phyloP scores from a whole-genome alignment of 805 yeast genomes.

The Candida quercuum region DNA sequence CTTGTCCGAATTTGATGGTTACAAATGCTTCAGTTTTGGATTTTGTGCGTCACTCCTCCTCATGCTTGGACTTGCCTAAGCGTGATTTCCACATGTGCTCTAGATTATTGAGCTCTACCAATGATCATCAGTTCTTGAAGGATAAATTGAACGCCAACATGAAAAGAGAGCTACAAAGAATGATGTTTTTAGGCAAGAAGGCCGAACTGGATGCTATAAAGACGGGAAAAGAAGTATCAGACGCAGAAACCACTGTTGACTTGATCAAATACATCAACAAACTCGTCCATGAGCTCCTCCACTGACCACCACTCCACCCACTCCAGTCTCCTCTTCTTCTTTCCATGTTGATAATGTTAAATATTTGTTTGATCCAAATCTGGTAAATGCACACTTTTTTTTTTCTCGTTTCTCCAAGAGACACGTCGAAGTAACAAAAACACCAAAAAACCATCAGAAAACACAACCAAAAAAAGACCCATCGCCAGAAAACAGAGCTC shows the following conservation, averaged over 20 bases:
- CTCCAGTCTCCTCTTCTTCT: no score
- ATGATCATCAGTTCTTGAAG: background rate
- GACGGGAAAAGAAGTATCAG: background rate
- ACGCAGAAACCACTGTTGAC: no score
- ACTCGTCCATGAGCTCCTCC: no score
- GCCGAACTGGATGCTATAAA: conserved; percentile 50
- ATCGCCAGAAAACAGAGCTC: no score
- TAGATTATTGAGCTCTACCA: conserved; percentile 16
- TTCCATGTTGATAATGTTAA: no score
- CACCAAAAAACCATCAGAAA: no score
- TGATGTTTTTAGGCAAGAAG: conserved; percentile 48
- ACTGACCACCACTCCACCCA: no score
- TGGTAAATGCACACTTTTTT: no score
- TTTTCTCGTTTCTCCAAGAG: no score
- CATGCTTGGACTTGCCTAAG: conserved; percentile 15
- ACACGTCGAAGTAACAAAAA: no score
- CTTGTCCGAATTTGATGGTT: conserved; percentile 11
- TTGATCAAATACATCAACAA: background rate
- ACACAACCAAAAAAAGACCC: no score
- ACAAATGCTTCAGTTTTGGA: conserved; percentile 16
- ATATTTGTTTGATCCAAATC: no score
- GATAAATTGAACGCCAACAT: conserved; percentile 1
- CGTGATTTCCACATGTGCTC: conserved; percentile 26
- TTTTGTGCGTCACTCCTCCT: conserved; percentile 10
- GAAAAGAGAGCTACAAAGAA: conserved; percentile 50